Evolutionary conservation across 257 asterid species (phyloP).

Genomic region (Solanum lycopersicoides): DNA sequence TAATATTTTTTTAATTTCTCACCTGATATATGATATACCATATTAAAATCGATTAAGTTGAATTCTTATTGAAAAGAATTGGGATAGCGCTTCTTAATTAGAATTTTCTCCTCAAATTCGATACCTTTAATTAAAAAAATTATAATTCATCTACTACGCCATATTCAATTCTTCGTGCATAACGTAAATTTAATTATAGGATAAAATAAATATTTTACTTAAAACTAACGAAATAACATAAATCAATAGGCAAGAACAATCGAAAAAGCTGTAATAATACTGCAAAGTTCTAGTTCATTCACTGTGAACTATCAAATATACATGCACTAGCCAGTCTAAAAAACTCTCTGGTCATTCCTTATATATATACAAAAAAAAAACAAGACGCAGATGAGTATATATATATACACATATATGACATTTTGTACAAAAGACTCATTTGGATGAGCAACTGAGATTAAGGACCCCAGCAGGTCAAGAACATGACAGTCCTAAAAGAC

Average conservation of each 20-base stretch:
- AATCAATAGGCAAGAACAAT: background rate
- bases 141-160: too few species aligned
- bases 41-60: rapidly evolving
- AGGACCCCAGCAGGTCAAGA: conserved; percentile 69
- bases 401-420: background rate
- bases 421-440: background rate
- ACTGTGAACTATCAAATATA: background rate
- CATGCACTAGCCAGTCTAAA: background rate
- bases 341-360: background rate
- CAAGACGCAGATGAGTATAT: background rate
- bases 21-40: too few species aligned
- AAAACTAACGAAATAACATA: too few species aligned
- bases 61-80: too few species aligned
- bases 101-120: rapidly evolving
- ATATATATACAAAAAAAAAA: background rate
- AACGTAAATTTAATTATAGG: too few species aligned
- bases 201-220: too few species aligned
- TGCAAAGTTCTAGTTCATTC: background rate
- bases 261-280: background rate
- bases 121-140: too few species aligned
- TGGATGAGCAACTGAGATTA: background rate
- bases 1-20: too few species aligned
- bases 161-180: background rate
- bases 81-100: rapidly evolving
- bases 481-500: conserved; percentile 53